Evolutionary conservation across 805 yeast species (phyloP), one percentile per base, ranked within the genome.

Genomic region (Yarrowia sp.): DNA sequence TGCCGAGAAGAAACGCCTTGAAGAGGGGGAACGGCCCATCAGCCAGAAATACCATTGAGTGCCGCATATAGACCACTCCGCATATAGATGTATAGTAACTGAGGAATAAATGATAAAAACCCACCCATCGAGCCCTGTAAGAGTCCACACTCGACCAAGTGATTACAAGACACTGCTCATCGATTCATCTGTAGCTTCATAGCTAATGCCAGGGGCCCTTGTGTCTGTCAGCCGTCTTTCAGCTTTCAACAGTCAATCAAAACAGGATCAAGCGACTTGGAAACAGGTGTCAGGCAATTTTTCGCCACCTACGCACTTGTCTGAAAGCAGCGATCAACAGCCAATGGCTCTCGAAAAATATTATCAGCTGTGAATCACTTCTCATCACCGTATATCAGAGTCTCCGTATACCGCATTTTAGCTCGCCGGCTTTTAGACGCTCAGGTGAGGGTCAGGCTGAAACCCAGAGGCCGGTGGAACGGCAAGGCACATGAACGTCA

Each of bases 41-140:
- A 55, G 38, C 61, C 46, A 39, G 46, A 40, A 55, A 55, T 39
- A 39, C 44, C 61, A 55, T 39, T 55, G 61, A 55, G 61, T 55
- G 61, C 61, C 61, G 61, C 61, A 55, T 55, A 53, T 53, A 53
- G 60, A 53, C 60, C 60, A 53, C 60, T 53, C 60, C 60, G 60
- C 60, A 53, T 53, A 55, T 55, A 55, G 61, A 55, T 55, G 61
- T 55, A 55, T 39, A 55, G 61, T 55, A 55, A 55, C 46, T 55
- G 61, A 55, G 46, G 61, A 55, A 55, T 39, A 55, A 55, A 55
- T 52, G 24, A 34, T 14, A 9, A 52, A 52, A 52, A 52, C 42
- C 42, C 56, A 49, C 30, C 17, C 19, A 30, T 10, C 14, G 24
- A 15, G 17, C 7, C n/a, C 36, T 7, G 36, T 15, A 44, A 8